Evolutionary conservation across 257 asterid species (phyloP).

Genomic region (Solanum chmielewskii): DNA sequence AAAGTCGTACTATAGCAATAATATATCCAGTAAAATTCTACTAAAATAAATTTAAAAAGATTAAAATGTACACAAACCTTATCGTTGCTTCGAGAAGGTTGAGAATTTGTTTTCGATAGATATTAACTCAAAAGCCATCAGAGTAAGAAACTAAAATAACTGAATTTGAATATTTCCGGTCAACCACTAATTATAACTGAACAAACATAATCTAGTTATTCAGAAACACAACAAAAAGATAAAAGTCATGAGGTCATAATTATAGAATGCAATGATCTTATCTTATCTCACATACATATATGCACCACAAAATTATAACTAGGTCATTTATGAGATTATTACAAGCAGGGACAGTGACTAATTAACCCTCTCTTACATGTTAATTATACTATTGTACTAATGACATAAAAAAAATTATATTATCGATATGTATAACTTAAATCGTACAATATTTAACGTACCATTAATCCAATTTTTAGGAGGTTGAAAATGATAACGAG

Average conservation of each 20-base stretch:
- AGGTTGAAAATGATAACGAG: conserved; percentile 31
- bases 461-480: conserved; percentile 31
- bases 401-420: background rate
- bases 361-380: background rate
- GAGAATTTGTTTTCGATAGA: background rate
- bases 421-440: background rate
- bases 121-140: background rate
- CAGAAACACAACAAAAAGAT: background rate
- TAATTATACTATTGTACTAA: background rate
- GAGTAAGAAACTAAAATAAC: background rate
- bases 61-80: rapidly evolving
- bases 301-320: background rate
- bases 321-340: background rate
- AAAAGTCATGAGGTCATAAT: background rate
- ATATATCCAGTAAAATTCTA: too few species aligned
- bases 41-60: rapidly evolving
- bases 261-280: background rate
- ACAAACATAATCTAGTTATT: background rate
- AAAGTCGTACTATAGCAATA: background rate
- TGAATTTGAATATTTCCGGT: background rate
- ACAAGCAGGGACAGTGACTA: background rate
- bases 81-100: too few species aligned
- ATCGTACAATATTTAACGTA: background rate
- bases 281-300: background rate
- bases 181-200: background rate